Evolutionary conservation across 495 filamentous ascomycete species (phyloP).

Genomic region (Neurospora sp.): DNA sequence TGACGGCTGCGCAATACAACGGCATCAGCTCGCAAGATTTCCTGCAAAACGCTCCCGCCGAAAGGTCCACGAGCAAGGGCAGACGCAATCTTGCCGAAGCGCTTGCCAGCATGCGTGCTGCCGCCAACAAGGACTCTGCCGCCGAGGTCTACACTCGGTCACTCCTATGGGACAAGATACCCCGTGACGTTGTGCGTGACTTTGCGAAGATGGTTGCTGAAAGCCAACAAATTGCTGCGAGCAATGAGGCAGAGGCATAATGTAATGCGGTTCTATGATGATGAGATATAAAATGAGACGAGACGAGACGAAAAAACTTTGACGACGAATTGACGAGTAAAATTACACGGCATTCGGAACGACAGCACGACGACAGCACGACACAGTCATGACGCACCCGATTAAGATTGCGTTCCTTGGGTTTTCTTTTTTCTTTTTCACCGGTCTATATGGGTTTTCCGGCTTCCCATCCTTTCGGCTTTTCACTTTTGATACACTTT

Average conservation of each 20-base stretch:
- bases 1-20: constrained; percentile 85
- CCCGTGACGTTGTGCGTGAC: constrained; percentile 80
- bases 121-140: constrained; percentile 51
- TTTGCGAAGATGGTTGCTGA: constrained; percentile 82
- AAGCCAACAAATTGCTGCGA: constrained; percentile 26
- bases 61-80: constrained; percentile 40
- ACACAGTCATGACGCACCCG: background rate
- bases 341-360: background rate
- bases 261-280: constrained; percentile 2
- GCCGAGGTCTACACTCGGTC: constrained; percentile 88
- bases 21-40: constrained; percentile 66
- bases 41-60: constrained; percentile 37
- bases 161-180: constrained; percentile 89
- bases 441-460: constrained; percentile 8
- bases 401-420: constrained; percentile 5
- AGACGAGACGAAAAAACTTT: constrained; percentile 1
- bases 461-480: constrained; percentile 6
- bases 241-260: constrained; percentile 31
- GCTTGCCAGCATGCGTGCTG: constrained; percentile 62
- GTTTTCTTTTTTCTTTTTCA: constrained; percentile 21
- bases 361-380: background rate
- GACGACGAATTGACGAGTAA: background rate
- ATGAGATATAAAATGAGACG: constrained; percentile 1
- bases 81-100: constrained; percentile 74
- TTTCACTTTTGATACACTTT: constrained; percentile 18